phyloP scores from a whole-genome alignment of 2,329 filamentous ascomycete species.

The Aciculosporium take region DNA sequence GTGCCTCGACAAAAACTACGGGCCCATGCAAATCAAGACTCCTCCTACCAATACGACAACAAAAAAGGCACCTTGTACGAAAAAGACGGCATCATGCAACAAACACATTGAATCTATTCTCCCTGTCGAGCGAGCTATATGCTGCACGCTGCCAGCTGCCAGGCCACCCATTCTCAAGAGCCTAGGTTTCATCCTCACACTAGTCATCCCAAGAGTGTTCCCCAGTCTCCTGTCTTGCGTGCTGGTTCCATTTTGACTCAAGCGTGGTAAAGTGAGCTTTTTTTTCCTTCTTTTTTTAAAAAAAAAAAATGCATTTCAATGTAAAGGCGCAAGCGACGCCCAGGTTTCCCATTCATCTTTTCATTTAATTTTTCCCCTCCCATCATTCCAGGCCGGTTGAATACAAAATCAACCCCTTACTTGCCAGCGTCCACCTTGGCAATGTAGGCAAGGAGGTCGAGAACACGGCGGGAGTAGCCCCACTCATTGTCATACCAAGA shows the following conservation, averaged over 20 bases:
- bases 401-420: conserved; percentile 22
- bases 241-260: background rate
- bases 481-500: conserved; percentile 99
- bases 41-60: too few species aligned
- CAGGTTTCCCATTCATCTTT: background rate
- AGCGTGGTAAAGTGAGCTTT: background rate
- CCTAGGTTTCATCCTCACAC: background rate
- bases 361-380: background rate
- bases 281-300: background rate
- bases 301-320: too few species aligned
- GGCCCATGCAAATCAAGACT: too few species aligned
- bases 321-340: background rate
- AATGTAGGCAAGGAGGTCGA: conserved; percentile 68
- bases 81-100: background rate
- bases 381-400: background rate
- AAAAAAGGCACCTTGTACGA: background rate
- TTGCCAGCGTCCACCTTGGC: conserved; percentile 58
- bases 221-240: background rate
- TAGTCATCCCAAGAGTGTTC: background rate
- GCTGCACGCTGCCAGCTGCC: background rate
- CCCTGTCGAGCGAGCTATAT: conserved; percentile 1
- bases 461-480: conserved; percentile 94
- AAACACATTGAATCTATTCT: conserved; percentile 5
- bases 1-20: too few species aligned
- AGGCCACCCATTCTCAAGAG: background rate